phyloP scores from a whole-genome alignment of 805 yeast species.

The Yamadazyma phyllophila region DNA sequence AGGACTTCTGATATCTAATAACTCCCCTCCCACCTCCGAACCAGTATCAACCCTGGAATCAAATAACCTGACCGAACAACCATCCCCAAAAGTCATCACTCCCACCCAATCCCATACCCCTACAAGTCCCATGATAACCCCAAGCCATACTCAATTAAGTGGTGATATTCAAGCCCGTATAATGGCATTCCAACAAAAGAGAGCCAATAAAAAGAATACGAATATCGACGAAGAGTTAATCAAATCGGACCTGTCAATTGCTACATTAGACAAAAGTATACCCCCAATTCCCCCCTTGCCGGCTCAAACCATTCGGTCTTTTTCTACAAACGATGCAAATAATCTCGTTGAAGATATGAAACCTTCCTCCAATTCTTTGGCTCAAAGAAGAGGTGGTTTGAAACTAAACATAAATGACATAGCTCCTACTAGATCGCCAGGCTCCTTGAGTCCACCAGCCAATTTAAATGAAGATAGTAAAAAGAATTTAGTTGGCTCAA shows the following conservation, averaged over 20 bases:
- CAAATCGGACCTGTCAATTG: conserved; percentile 6
- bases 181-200: conserved; percentile 81
- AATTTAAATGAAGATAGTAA: conserved; percentile 6
- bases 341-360: conserved; percentile 13
- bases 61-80: neutral
- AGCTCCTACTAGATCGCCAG: conserved; percentile 18
- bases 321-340: conserved; percentile 14
- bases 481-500: conserved; percentile 16
- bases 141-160: conserved; percentile 34
- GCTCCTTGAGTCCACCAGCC: conserved; percentile 18
- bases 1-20: neutral
- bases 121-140: conserved; percentile 13
- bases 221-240: conserved; percentile 7
- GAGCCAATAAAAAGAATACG: conserved; percentile 27
- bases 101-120: conserved; percentile 13
- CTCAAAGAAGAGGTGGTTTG: conserved; percentile 53
- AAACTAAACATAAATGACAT: conserved; percentile 42
- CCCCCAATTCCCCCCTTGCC: conserved; percentile 26
- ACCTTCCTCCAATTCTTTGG: conserved; percentile 39
- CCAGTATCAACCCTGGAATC: neutral
- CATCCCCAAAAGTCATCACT: conserved; percentile 4
- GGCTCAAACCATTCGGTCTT: conserved; percentile 15
- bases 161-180: conserved; percentile 86
- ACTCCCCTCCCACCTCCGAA: neutral
- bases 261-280: conserved; percentile 10